A percentile compares a stretch with the other conserved stretches of the same genome.
Evolutionary conservation across 345 rosid species (phyloP).

Genomic region (Acer yangbiense): DNA sequence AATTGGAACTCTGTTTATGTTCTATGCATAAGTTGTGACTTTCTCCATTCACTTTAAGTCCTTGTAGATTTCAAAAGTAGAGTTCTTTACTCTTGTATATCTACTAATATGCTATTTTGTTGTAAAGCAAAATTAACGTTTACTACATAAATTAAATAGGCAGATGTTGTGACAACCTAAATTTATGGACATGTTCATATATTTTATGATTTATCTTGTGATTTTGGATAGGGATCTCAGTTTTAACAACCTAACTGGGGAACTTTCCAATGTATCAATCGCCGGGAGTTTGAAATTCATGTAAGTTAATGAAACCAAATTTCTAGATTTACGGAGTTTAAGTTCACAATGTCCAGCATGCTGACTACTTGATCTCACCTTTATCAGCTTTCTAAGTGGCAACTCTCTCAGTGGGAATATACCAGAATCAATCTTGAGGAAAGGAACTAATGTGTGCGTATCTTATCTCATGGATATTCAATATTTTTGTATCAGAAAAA

Average conservation of each 20-base stretch:
- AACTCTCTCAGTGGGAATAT: slow-evolving; percentile 33
- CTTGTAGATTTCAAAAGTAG: background rate
- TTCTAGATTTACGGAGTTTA: background rate
- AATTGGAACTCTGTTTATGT: background rate
- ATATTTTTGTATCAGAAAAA: too few relatives aligned
- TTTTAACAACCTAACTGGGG: slow-evolving; percentile 30
- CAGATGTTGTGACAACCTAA: background rate
- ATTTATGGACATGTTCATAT: background rate
- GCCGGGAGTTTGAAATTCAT: slow-evolving; percentile 10
- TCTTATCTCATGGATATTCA: background rate
- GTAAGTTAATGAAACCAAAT: slow-evolving; percentile 21
- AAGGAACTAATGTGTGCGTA: slow-evolving; percentile 31
- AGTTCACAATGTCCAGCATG: background rate
- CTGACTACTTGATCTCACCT: slow-evolving; percentile 12
- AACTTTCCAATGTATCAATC: slow-evolving; percentile 9
- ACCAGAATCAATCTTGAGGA: slow-evolving; percentile 27
- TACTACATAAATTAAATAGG: background rate
- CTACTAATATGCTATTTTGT: background rate
- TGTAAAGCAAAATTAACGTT: background rate
- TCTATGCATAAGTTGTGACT: background rate
- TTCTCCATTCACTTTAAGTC: background rate
- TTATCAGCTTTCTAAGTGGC: slow-evolving; percentile 25
- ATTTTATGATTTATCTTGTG: background rate
- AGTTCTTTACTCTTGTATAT: background rate
- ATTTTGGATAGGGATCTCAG: slow-evolving; percentile 33